Evolutionary conservation across 208 protist species (phyloP).

Genomic region (Leishmania tropica): DNA sequence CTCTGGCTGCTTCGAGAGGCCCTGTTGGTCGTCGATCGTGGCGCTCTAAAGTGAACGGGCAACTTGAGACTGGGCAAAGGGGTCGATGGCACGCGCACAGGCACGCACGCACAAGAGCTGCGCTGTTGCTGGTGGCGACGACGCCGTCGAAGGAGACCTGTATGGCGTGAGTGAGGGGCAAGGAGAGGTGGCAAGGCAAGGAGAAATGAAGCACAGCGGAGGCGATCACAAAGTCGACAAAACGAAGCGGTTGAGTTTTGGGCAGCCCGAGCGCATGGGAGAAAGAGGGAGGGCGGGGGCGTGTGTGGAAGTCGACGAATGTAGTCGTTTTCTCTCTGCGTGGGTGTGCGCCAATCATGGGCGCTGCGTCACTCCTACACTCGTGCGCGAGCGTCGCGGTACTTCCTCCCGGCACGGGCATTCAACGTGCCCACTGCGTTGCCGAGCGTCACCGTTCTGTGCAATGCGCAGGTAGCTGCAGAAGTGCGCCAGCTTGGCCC

Average conservation of each 20-base stretch:
- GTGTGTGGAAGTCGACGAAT: background rate
- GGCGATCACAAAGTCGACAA: background rate
- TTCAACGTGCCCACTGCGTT: background rate
- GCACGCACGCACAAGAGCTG: constrained; percentile 3
- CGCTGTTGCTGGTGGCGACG: background rate
- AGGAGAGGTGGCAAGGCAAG: background rate
- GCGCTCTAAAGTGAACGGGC: background rate
- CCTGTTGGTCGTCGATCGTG: background rate
- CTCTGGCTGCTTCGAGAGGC: background rate
- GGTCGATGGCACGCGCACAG: constrained; percentile 6
- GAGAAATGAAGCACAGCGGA: background rate
- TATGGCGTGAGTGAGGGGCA: background rate
- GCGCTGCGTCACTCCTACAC: background rate
- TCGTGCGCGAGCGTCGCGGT: background rate
- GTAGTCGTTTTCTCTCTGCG: background rate
- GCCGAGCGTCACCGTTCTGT: background rate
- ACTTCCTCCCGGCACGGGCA: background rate
- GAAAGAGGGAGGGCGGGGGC: background rate
- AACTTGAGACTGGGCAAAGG: background rate
- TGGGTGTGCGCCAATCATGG: background rate
- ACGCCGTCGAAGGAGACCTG: background rate
- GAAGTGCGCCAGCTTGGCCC: background rate
- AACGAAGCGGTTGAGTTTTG: background rate
- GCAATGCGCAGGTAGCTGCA: background rate
- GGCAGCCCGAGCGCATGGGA: background rate